Evolutionary conservation across 139 green algal species (phyloP).

Genomic region (Chlamydomonas schloesseri): DNA sequence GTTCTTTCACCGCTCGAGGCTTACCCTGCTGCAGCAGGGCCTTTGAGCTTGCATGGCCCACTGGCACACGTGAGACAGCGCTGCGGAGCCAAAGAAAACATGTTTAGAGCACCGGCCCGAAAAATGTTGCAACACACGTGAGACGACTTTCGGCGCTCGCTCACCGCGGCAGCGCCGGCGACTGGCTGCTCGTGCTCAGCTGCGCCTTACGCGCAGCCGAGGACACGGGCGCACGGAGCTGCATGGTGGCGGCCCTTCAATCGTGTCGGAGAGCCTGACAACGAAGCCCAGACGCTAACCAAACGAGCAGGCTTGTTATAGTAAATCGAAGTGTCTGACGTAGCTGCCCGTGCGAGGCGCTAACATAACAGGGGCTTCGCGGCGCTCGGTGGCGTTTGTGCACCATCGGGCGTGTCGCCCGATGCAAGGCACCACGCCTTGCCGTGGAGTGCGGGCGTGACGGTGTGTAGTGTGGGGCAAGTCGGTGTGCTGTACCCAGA

Average conservation of each 20-base stretch:
- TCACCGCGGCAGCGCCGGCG: not conserved
- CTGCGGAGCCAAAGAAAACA: not conserved
- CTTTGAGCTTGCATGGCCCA: constrained; percentile 2
- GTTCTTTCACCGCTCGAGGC: not conserved
- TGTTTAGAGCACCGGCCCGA: not conserved
- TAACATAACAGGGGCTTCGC: too few relatives aligned
- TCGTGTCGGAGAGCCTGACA: constrained; percentile 20
- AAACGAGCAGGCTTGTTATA: too few relatives aligned
- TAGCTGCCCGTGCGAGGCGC: too few relatives aligned
- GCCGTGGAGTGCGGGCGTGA: too few relatives aligned
- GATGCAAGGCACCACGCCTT: too few relatives aligned
- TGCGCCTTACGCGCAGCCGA: constrained; percentile 5
- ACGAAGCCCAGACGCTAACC: too few relatives aligned
- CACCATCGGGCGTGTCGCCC: too few relatives aligned
- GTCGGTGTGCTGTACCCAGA: too few relatives aligned
- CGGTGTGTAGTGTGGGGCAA: too few relatives aligned
- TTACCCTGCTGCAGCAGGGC: constrained; percentile 1
- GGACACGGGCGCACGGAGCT: constrained; percentile 31
- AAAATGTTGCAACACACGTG: not conserved
- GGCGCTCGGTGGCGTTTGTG: too few relatives aligned
- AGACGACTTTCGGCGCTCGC: not conserved
- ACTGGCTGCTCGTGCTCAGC: not conserved
- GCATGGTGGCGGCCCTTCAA: constrained; percentile 5
- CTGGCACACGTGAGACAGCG: not conserved
- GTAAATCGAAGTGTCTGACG: too few relatives aligned